A percentile compares a stretch with the other conserved stretches of the same genome.
These are phyloP conservation scores for Bretschneidera sinensis DNA, from an alignment of 345 rosid genomes.

Conservation along the genomic window DNA sequence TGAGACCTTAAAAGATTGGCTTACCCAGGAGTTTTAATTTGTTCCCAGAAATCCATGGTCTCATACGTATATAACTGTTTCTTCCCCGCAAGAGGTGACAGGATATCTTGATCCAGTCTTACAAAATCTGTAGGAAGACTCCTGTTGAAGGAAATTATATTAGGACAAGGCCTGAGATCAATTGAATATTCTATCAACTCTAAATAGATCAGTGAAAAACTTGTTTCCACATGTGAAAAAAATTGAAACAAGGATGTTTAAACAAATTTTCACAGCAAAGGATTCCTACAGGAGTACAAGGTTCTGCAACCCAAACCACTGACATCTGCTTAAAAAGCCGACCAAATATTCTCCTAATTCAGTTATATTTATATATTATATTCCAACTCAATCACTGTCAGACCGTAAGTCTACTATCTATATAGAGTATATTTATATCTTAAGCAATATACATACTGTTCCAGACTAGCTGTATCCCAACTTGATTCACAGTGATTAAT, in stretches of 20 bases:
- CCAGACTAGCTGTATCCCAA: neutral
- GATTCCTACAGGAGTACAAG: neutral
- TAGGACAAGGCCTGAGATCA: slow-evolving; percentile 11
- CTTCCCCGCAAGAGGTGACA: slow-evolving; percentile 96
- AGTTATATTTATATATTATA: neutral
- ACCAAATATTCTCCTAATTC: neutral
- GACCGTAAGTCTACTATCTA: too few relatives aligned
- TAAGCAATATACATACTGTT: too few relatives aligned
- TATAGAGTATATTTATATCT: too few relatives aligned
- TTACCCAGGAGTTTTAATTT: slow-evolving; percentile 95
- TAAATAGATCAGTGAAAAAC: neutral
- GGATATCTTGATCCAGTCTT: slow-evolving; percentile 88
- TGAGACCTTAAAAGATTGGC: slow-evolving; percentile 3
- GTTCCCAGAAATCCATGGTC: slow-evolving; percentile 94
- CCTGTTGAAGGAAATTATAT: slow-evolving; percentile 35
- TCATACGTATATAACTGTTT: slow-evolving; percentile 75
- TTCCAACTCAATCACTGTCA: neutral
- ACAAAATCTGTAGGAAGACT: slow-evolving; percentile 63
- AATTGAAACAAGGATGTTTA: neutral
- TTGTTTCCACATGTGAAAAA: neutral
- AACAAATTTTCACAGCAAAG: neutral
- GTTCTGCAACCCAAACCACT: neutral
- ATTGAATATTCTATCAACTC: neutral
- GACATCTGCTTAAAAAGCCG: too few relatives aligned
- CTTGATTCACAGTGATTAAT: neutral